Evolutionary conservation across 2,329 filamentous ascomycete genomes (phyloP), one percentile per base, ranked within the genome.

Genomic region (Clarireedia monteithiana): DNA sequence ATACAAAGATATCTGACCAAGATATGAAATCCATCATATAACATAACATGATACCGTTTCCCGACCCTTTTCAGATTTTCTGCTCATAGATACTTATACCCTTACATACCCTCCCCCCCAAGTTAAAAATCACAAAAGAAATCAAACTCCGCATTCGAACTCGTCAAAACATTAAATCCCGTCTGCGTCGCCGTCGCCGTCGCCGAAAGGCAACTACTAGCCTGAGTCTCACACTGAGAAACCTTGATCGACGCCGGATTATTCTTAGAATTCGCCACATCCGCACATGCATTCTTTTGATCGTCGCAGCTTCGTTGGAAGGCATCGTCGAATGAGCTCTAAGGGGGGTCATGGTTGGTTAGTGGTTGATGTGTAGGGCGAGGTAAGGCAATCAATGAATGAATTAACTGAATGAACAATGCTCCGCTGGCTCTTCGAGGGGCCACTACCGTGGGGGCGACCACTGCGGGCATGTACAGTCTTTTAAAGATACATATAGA

Each of bases 71-170:
- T 10, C 27, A 30, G 7, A 7, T 20, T 10, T 3, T 30, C 2
- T 30, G 4, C 6, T 30, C 42, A 45, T 24, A 23, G 23, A 4
- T 45, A 17, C 20, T 20, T 3, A 20, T 20, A 20, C 20, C 20
- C 20, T 20, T 20, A 20, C 20, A 20, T 7, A 6, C 17, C 7
- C 42, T 15, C 20, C 12, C 24, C n/a, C 20, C 27, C 7, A 23
- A 14, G 7, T n/a, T 48, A 54, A 30, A 46, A 54, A 30, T 54
- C 51, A 40, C 51, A 54, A 48, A 54, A 9, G 20, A 54, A 54
- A 42, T 54, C 51, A 48, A 54, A 54, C 36, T 54, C 44, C 2
- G 51, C 51, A 48, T 54, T 54, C n/a, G 51, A 48, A n/a, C 51
- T 54, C 10, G 44, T 54, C 10, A 54, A 23, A 7, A 54, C 51